Evolutionary conservation across 306 rosid species (phyloP).

Genomic region (Fagus crenata): DNA sequence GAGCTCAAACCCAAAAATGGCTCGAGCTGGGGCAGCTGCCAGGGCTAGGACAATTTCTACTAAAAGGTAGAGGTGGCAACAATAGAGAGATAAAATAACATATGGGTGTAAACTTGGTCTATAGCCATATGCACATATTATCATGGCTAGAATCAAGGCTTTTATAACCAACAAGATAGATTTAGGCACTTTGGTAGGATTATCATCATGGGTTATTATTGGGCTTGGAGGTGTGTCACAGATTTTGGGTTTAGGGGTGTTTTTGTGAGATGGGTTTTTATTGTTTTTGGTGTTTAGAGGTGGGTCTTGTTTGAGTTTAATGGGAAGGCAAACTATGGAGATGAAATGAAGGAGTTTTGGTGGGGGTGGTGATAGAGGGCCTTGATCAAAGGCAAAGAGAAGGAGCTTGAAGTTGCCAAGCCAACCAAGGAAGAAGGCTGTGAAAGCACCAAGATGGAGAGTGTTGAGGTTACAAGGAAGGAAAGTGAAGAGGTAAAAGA

Average conservation of each 20-base stretch:
- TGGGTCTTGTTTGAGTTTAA: too few species aligned
- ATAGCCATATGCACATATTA: conserved; percentile 23
- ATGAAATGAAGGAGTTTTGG: too few species aligned
- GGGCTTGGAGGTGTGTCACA: conserved; percentile 20
- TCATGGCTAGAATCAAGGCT: too few species aligned
- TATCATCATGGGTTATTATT: too few species aligned
- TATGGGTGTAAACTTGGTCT: conserved; percentile 37
- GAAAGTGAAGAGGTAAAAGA: conserved; percentile 37
- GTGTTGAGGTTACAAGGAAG: conserved; percentile 39
- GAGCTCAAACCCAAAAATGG: conserved; percentile 37
- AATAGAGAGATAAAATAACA: conserved; percentile 36
- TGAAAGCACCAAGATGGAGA: conserved; percentile 36
- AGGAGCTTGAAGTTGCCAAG: conserved; percentile 42
- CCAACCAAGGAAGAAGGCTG: conserved; percentile 54
- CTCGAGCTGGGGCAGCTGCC: conserved; percentile 36
- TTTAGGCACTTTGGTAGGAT: background rate
- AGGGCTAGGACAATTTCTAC: conserved; percentile 47
- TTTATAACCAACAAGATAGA: conserved; percentile 15
- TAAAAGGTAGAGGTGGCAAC: conserved; percentile 55
- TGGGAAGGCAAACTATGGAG: too few species aligned
- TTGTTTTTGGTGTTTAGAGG: conserved; percentile 20
- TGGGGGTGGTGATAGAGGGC: conserved; percentile 39
- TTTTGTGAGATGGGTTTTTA: conserved; percentile 22
- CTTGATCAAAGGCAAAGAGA: conserved; percentile 47
- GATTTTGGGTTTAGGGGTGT: too few species aligned